Evolutionary conservation across 73 alveolate species (phyloP), one percentile per base, ranked within the genome.

Genomic region (Blepharisma japonicum): DNA sequence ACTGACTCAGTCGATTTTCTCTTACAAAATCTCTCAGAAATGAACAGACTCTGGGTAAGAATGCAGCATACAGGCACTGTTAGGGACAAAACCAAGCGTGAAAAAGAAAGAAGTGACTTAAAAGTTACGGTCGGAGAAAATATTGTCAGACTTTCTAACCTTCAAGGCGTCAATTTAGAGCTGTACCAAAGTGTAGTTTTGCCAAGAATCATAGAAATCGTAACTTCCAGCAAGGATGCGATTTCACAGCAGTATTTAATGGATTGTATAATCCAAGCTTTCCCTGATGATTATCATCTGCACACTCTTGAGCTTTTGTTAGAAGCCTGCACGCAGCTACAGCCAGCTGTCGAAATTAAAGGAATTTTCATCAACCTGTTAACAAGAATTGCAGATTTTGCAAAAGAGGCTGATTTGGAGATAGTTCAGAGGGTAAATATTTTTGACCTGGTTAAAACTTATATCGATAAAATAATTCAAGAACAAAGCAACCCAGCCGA

Each of bases 41-140:
- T 96, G 99, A 96, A 96, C 82, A 88, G 96, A 83, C 92, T 96
- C 27, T 96, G 99, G 99, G 94, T 96, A 79, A 81, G 99, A 80
- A 89, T 96, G 79, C 94, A 94, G 61, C 80, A 70, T 25, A 45
- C 56, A 27, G 91, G 94, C 18, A 56, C 88, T 42, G 50, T 89
- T 18, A 91, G 81, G 68, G 96, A 89, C 70, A 91, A 89, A 68
- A 87, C 90, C 39, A 82, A 86, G 74, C 83, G 98, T 78, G 99
- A 95, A 81, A 87, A 88, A 56, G 99, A 95, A 89, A 88, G 99
- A 81, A 79, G 83, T 20, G 99, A 95, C 68, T 89, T 95, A 47
- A 93, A 91, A 83, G 93, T 94, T 42, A 92, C 98, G 6, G 96
- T 95, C 11, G 99, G 99, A 9, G 99, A 95, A 85, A 95, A 95